phyloP scores from a whole-genome alignment of 225 moss, liverwort and hornwort genomes.

The Thuidium tamariscinum region DNA sequence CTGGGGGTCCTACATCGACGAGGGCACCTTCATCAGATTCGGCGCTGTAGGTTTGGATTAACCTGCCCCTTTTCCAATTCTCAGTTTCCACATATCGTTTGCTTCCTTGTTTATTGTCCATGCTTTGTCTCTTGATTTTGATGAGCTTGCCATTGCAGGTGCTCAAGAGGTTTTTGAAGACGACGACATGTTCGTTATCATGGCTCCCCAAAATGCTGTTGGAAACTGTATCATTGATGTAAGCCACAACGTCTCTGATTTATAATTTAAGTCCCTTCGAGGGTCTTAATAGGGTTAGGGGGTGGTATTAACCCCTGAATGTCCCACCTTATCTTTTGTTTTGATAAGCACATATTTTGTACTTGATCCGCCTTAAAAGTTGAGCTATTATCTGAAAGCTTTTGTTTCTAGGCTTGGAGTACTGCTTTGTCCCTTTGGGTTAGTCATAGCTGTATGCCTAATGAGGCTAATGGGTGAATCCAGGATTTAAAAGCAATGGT shows the following conservation, averaged over 20 bases:
- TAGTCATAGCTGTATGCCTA: background rate
- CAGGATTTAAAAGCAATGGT: slow-evolving; percentile 93
- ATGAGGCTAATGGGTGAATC: background rate
- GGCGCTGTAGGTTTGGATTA: slow-evolving; percentile 69
- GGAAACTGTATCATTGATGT: slow-evolving; percentile 97
- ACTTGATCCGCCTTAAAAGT: no score
- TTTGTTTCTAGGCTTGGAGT: background rate
- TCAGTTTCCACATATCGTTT: background rate
- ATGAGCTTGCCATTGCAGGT: slow-evolving; percentile 27
- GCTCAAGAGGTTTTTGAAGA: slow-evolving; percentile 70
- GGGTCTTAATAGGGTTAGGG: background rate
- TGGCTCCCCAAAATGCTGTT: slow-evolving; percentile 96
- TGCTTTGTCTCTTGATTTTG: background rate
- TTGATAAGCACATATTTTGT: background rate
- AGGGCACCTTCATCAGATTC: slow-evolving; percentile 83
- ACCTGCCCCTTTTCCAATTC: background rate
- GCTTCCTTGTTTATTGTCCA: background rate
- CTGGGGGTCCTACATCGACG: slow-evolving; percentile 76
- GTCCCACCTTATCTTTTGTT: background rate
- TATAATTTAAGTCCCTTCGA: background rate
- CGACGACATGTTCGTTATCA: slow-evolving; percentile 83
- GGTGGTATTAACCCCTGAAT: background rate
- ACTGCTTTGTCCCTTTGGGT: background rate
- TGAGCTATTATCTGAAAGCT: background rate
- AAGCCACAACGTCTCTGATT: background rate